Evolutionary conservation across 225 moss, liverwort and hornwort genomes (phyloP).

Genomic region (Thuidium tamariscinum): DNA sequence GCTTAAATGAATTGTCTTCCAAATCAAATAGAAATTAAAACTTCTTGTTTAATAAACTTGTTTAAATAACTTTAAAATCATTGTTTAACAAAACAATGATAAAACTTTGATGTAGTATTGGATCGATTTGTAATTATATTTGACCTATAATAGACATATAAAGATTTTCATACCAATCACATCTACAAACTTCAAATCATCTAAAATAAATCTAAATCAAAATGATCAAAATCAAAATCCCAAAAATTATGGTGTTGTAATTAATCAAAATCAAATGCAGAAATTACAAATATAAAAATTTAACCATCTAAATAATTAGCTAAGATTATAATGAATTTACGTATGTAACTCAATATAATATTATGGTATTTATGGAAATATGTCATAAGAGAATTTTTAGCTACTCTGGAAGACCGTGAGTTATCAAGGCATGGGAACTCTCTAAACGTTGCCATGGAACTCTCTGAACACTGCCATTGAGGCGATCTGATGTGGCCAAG

Average conservation of each 20-base stretch:
- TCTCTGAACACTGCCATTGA: too few relatives aligned
- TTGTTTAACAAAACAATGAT: too few relatives aligned
- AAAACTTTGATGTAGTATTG: not conserved
- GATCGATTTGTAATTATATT: too few relatives aligned
- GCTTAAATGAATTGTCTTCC: not conserved
- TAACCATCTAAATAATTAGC: rapidly evolving
- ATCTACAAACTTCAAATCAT: not conserved
- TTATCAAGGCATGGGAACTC: too few relatives aligned
- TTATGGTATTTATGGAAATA: too few relatives aligned
- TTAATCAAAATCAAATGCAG: not conserved
- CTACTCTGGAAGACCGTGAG: too few relatives aligned
- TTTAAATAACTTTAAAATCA: too few relatives aligned
- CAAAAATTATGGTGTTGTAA: not conserved
- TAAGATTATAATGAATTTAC: not conserved
- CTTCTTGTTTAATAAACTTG: not conserved
- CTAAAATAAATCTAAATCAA: not conserved
- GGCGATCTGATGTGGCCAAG: too few relatives aligned
- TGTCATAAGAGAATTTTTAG: too few relatives aligned
- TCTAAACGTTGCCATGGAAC: too few relatives aligned
- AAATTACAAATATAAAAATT: too few relatives aligned
- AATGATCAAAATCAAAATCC: not conserved
- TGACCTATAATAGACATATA: rapidly evolving
- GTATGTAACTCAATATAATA: too few relatives aligned
- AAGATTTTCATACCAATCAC: rapidly evolving
- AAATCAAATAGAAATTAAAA: not conserved